Evolutionary conservation across 2,329 filamentous ascomycete species (phyloP).

Genomic region (Alternaria viburni): DNA sequence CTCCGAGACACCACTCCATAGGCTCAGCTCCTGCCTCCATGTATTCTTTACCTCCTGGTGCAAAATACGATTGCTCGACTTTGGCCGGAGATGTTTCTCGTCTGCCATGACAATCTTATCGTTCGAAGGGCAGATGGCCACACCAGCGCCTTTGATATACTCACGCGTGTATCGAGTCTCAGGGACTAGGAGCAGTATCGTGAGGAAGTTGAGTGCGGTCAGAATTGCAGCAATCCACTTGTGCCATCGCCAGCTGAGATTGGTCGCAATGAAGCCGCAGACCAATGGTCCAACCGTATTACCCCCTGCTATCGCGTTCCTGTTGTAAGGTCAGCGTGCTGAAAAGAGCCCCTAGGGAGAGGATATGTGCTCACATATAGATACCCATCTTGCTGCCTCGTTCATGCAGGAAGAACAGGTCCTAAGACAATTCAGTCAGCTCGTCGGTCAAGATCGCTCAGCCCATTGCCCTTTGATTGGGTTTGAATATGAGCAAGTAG

Average conservation of each 20-base stretch:
- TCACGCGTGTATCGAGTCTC: conserved; percentile 47
- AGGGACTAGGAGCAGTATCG: conserved; percentile 46
- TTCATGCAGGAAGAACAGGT: conserved; percentile 44
- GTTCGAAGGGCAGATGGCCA: conserved; percentile 6
- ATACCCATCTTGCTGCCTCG: conserved; percentile 45
- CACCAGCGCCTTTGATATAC: background rate
- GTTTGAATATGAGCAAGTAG: background rate
- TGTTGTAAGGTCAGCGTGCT: background rate
- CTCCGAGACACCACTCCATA: conserved; percentile 41
- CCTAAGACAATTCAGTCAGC: conserved; percentile 2
- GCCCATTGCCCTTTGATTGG: background rate
- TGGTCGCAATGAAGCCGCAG: conserved; percentile 48
- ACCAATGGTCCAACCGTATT: conserved; percentile 50
- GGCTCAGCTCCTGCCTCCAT: conserved; percentile 41
- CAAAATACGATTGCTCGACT: background rate
- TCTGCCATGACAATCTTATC: conserved; percentile 16
- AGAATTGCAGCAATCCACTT: conserved; percentile 44
- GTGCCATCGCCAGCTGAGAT: conserved; percentile 47
- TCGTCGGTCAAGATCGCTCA: background rate
- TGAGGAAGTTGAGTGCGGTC: conserved; percentile 41
- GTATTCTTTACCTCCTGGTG: conserved; percentile 39
- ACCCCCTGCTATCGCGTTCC: conserved; percentile 45
- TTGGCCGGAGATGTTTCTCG: conserved; percentile 6
- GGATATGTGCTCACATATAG: conserved; percentile 36
- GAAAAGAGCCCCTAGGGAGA: background rate